These are phyloP conservation scores for Aureobasidium namibiae DNA, from an alignment of 2,329 filamentous ascomycete genomes.

Conservation along the genomic window DNA sequence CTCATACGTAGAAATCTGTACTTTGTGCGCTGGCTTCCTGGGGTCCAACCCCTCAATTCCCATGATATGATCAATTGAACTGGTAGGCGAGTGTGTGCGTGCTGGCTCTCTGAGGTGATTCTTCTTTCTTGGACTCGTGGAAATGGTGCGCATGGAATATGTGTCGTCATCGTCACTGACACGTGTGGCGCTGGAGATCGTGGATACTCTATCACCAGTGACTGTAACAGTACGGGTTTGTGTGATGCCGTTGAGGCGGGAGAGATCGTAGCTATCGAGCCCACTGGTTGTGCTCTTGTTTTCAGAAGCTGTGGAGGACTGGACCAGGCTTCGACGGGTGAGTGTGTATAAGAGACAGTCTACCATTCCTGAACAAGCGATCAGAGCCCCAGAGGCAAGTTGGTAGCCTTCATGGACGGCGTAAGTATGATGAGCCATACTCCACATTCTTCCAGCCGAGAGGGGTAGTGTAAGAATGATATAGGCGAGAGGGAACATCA, in stretches of 20 bases:
- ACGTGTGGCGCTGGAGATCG: background rate
- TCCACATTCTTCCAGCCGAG: slow-evolving; percentile 54
- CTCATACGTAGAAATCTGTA: slow-evolving; percentile 5
- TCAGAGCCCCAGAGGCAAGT: slow-evolving; percentile 46
- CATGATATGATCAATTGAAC: background rate
- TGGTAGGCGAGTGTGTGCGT: background rate
- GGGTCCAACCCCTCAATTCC: background rate
- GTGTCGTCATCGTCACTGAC: background rate
- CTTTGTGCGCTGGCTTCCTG: background rate
- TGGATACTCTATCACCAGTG: slow-evolving; percentile 4
- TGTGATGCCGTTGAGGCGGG: slow-evolving; percentile 19
- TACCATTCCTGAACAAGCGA: slow-evolving; percentile 51
- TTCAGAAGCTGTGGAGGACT: slow-evolving; percentile 15
- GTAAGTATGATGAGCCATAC: slow-evolving; percentile 45
- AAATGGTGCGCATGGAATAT: background rate
- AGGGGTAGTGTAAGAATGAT: slow-evolving; percentile 61
- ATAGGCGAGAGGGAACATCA: slow-evolving; percentile 62
- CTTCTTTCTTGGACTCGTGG: background rate
- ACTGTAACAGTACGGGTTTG: slow-evolving; percentile 23
- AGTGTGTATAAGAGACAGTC: slow-evolving; percentile 52
- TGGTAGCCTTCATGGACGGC: slow-evolving; percentile 33
- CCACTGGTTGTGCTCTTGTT: background rate
- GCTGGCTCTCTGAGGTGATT: background rate
- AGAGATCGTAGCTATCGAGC: slow-evolving; percentile 2
- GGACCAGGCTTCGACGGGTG: slow-evolving; percentile 47